phyloP scores from a whole-genome alignment of 1,284 basidiomycete species.

The Pseudozyma thailandica region DNA sequence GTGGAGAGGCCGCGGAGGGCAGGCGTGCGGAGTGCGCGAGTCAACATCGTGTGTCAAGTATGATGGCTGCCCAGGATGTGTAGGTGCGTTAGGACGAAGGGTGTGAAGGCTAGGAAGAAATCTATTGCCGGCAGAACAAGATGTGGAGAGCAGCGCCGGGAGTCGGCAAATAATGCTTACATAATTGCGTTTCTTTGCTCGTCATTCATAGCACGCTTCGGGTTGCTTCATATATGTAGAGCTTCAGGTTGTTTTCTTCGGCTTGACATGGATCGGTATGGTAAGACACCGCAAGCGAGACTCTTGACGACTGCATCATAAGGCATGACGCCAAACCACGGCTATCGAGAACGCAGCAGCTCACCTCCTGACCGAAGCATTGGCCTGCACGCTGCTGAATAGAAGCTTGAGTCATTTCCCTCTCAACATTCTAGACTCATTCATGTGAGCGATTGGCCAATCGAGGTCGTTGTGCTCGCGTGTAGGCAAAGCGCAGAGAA shows the following conservation, averaged over 20 bases:
- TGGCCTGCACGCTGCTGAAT: conserved; percentile 2
- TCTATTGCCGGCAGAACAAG: background rate
- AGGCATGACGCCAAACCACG: background rate
- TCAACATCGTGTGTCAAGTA: conserved; percentile 9
- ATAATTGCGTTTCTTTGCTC: background rate
- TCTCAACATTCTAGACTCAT: too few species aligned
- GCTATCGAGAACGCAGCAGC: background rate
- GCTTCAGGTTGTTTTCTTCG: too few species aligned
- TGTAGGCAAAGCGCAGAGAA: too few species aligned
- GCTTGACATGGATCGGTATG: too few species aligned
- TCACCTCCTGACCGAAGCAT: conserved; percentile 8
- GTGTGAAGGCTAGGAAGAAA: background rate
- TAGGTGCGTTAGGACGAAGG: background rate
- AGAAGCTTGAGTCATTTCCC: too few species aligned
- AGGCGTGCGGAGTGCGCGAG: background rate
- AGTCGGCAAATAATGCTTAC: background rate
- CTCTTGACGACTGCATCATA: background rate
- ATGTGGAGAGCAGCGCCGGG: background rate
- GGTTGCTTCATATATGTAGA: too few species aligned
- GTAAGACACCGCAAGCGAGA: too few species aligned
- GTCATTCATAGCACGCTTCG: too few species aligned
- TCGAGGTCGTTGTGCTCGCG: background rate
- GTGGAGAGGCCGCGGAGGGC: background rate
- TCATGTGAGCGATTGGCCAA: too few species aligned
- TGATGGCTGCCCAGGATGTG: too few species aligned